Evolutionary conservation across 2,329 filamentous ascomycete species (phyloP), one percentile per base, ranked within the genome.

Genomic region (Cytospora mali): DNA sequence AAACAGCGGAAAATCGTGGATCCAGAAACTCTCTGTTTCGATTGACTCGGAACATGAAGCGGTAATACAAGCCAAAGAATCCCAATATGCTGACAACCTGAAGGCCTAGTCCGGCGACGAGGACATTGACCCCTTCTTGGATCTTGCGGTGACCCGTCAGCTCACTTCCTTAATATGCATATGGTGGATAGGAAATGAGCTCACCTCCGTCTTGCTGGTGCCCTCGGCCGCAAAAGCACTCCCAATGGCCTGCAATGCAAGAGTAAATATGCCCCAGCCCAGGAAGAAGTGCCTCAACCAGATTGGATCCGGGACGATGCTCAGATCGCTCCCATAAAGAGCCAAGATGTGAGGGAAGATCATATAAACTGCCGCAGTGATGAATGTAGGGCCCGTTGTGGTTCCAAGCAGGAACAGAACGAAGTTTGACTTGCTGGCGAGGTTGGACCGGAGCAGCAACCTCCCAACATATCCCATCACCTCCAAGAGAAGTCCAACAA

Each of bases 391-490:
- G 1, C 80, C 82, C 39, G 81, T 69, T 23, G 79, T 71, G 1
- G 80, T 81, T 21, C 81, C 81, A 14, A 81, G 66, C 33, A 83
- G 69, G 61, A 74, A 81, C 5, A 84, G 66, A 13, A 75, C 70
- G 65, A 82, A 81, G 62, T 72, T 75, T 3, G 70, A 69, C 54
- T 73, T 71, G 62, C 70, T 75, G 46, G 72, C 70, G 10, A 69
- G 68, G 29, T 73, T 67, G 9, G 67, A 70, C 49, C 74, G 73
- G 14, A 83, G 74, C 31, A 83, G 68, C 7, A 83, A 61, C 42
- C 79, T 76, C 4, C 79, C 81, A 16, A 77, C 70, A 64, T 83
- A 83, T 16, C 80, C 80, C 50, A 81, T 42, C 9, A 79, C 70
- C 63, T 82, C 79, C 9, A 82, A 64, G 6, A 76, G 64, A 16